Evolutionary conservation across 140 eudicot genomes (phyloP).

Genomic region (Erigeron philadelphicus): DNA sequence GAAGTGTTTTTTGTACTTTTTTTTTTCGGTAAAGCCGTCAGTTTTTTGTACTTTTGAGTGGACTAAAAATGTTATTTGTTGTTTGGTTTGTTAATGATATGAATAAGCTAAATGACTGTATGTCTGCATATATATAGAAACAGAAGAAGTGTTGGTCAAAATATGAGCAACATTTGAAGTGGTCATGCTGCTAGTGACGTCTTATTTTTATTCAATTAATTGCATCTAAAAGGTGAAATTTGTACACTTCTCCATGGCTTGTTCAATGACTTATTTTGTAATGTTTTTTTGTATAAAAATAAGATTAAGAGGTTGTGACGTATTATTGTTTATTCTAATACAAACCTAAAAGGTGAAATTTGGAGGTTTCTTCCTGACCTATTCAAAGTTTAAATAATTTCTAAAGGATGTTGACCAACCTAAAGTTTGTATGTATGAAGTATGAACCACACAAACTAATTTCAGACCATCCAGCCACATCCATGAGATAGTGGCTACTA

Average conservation of each 20-base stretch:
- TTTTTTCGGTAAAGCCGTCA: too few relatives aligned
- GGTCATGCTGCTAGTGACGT: conserved; percentile 4
- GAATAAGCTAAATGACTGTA: background rate
- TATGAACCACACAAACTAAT: background rate
- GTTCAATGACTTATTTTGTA: background rate
- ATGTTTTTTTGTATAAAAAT: background rate
- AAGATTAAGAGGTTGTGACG: background rate
- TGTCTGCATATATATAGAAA: conserved; percentile 1
- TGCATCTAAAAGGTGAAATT: conserved; percentile 24
- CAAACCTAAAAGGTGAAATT: conserved; percentile 26
- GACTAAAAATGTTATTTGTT: background rate
- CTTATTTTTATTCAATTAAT: conserved; percentile 19
- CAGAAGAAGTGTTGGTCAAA: background rate
- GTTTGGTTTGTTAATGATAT: background rate
- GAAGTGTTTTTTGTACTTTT: background rate
- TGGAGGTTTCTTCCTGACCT: conserved; percentile 26
- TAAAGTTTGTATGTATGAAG: background rate
- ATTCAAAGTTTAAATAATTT: conserved; percentile 6
- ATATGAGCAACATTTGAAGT: background rate
- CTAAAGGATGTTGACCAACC: conserved; percentile 6
- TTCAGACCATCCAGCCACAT: background rate
- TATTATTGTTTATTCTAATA: conserved; percentile 15
- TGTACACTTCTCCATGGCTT: conserved; percentile 25
- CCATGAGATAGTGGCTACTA: background rate
- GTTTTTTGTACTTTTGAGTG: background rate